These are phyloP conservation scores for Aspergillus candidus DNA, from an alignment of 2,329 filamentous ascomycete species.

Conservation along the genomic window DNA sequence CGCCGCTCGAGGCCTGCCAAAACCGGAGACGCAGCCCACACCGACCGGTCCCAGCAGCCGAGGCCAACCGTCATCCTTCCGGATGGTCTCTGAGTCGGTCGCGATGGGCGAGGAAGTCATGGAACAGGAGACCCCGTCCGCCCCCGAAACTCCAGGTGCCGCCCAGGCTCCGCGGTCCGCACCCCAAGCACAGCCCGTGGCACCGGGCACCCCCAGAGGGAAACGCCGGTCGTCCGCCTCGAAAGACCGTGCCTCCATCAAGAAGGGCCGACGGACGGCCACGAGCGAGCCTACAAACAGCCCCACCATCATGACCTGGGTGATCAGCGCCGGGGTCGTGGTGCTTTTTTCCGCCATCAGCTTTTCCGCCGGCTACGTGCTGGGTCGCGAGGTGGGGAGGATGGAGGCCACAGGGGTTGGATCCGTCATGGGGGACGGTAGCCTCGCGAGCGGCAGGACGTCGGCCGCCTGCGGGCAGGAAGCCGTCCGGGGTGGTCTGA, in stretches of 20 bases:
- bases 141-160: slow-evolving; percentile 16
- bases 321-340: slow-evolving; percentile 59
- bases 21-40: slow-evolving; percentile 39
- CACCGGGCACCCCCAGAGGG: slow-evolving; percentile 14
- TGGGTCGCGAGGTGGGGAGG: slow-evolving; percentile 54
- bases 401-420: slow-evolving; percentile 40
- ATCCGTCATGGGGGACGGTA: slow-evolving; percentile 21
- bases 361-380: slow-evolving; percentile 58
- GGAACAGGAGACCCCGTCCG: slow-evolving; percentile 18
- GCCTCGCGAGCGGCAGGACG: slow-evolving; percentile 24
- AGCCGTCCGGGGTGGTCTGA: slow-evolving; percentile 40
- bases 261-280: slow-evolving; percentile 30
- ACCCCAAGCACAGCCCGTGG: slow-evolving; percentile 17
- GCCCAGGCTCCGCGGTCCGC: slow-evolving; percentile 15
- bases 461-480: slow-evolving; percentile 41
- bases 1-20: slow-evolving; percentile 75
- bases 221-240: slow-evolving; percentile 33
- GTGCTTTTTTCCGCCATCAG: slow-evolving; percentile 59
- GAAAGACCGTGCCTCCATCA: slow-evolving; percentile 34
- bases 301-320: slow-evolving; percentile 60
- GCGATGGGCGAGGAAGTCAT: slow-evolving; percentile 42
- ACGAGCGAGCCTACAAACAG: slow-evolving; percentile 38
- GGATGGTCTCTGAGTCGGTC: slow-evolving; percentile 57
- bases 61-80: slow-evolving; percentile 48
- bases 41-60: slow-evolving; percentile 18